Conservation (phyloP, 345 rosid genomes). For the Geranium brycei region DNA sequence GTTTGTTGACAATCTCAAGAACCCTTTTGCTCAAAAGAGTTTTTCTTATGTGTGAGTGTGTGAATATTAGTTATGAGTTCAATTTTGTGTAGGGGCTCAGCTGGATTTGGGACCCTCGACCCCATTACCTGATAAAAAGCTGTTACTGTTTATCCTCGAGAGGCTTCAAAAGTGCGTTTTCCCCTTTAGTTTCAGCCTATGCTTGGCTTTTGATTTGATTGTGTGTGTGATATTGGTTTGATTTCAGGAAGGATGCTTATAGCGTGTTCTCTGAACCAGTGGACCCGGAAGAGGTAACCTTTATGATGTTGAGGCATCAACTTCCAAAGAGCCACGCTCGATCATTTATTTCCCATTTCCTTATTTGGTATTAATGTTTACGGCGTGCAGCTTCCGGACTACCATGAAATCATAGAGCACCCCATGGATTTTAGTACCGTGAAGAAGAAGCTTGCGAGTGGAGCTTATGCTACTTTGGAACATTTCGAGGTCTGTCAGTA, state of each 20-base stretch:
- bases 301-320: slow-evolving; percentile 9
- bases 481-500: slow-evolving; percentile 57
- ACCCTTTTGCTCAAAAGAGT: slow-evolving; percentile 10
- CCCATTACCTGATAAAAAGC: slow-evolving; percentile 44
- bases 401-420: slow-evolving; percentile 56
- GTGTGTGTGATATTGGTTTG: slow-evolving; percentile 8
- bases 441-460: slow-evolving; percentile 46
- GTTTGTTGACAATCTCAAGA: slow-evolving; percentile 18
- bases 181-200: neutral
- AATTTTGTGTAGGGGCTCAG: slow-evolving; percentile 18
- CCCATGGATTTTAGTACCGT: slow-evolving; percentile 82
- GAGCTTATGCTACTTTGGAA: slow-evolving; percentile 51
- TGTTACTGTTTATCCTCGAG: slow-evolving; percentile 40
- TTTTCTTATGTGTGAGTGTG: slow-evolving; percentile 2
- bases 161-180: slow-evolving; percentile 47
- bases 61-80: neutral
- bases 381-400: slow-evolving; percentile 72
- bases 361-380: slow-evolving; percentile 1
- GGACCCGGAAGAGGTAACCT: slow-evolving; percentile 56
- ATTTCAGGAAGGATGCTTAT: slow-evolving; percentile 60
- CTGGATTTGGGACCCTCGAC: slow-evolving; percentile 30
- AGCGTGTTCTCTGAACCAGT: slow-evolving; percentile 59
- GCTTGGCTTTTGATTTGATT: slow-evolving; percentile 3
- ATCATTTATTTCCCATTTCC: neutral
- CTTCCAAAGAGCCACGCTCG: neutral